Base-by-base conservation (phyloP, 164 flowering plant genomes). In the Magnolia kwangsiensis region DNA sequence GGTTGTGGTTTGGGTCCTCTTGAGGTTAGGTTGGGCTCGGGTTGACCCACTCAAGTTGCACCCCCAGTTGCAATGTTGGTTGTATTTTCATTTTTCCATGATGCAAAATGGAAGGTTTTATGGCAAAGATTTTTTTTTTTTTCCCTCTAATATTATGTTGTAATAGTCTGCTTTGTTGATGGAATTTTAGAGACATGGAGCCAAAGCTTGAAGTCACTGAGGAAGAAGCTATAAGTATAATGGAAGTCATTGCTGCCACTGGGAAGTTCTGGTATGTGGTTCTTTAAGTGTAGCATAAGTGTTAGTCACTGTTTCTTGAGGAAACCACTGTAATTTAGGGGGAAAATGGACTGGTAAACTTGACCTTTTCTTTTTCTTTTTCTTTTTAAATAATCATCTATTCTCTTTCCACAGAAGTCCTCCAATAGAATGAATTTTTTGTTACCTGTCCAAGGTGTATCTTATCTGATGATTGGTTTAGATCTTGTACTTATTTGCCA, bases 251-350 rank as follows among this genome's bases (percentile, higher is more conserved):
- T 80, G 92, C 95, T 74, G 83, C 92, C 73, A 91, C 93, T 50
- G 98, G 98, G 50, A 88, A 86, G 59, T 93, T 87, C 74, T 93
- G 98, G 98, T 93, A 88, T 72, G 80, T 29, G 31, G 59, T 76
- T 65, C 29, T 69, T 51, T 23, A 4, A 65, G 45, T 55, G 13
- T 55, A 7, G 14, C 61, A 55, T 55, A 55, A 55, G 61, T 11
- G 18, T 16, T 55, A 55, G 45, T 37, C 45, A 55, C 61, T 55
- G 61, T 0, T 55, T 55, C 61, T 55, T 55, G 61, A 55, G 61
- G 18, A 16, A 55, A 55, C 18, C 18, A 4, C 6, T 3, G 45
- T 3, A 37, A 3, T 37, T 37, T 37, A 37, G 45, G 45, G 45
- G 45, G 5, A 37, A 37, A 37, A 37, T 37, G 45, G 45, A 37